A percentile compares a stretch with the other conserved stretches of the same genome.
These are phyloP conservation scores for Talaromyces sp. DNA, from an alignment of 2,329 filamentous ascomycete genomes.

Conservation along the genomic window DNA sequence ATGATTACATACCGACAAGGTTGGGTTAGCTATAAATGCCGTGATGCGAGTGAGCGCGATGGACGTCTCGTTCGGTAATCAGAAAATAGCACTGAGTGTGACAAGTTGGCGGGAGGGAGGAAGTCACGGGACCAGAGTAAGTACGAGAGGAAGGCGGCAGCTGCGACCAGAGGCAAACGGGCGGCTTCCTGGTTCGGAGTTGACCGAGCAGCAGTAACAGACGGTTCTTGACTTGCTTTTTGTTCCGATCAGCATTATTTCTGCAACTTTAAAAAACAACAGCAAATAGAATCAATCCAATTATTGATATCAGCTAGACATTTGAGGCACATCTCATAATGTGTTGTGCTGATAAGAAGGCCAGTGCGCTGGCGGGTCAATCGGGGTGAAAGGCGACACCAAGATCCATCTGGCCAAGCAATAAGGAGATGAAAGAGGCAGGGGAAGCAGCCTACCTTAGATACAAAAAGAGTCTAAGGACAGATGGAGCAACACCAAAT, in stretches of 20 bases:
- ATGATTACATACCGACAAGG: conserved; percentile 43
- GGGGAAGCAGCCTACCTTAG: conserved; percentile 27
- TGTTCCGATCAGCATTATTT: conserved; percentile 5
- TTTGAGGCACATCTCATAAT: not conserved
- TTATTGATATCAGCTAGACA: not conserved
- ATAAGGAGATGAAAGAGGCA: conserved; percentile 20
- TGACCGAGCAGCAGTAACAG: not conserved
- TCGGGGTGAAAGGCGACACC: conserved; percentile 6
- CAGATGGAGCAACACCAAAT: conserved; percentile 23
- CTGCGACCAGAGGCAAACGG: not conserved
- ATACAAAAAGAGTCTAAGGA: conserved; percentile 22
- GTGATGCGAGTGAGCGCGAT: conserved; percentile 36
- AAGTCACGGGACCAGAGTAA: conserved; percentile 31
- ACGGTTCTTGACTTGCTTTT: not conserved
- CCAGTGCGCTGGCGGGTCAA: conserved; percentile 30
- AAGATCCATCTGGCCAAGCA: conserved; percentile 21
- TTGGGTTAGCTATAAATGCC: conserved; percentile 39
- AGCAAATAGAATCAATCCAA: conserved; percentile 9
- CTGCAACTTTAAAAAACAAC: not conserved
- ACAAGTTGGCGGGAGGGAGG: conserved; percentile 22
- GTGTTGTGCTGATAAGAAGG: conserved; percentile 27
- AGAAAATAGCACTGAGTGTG: conserved; percentile 34
- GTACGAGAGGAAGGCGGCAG: conserved; percentile 20
- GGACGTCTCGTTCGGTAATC: conserved; percentile 34
- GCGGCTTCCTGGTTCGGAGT: not conserved